Percentiles rank a stretch among this genome's conserved stretches.
These are phyloP conservation scores for Apophysomyces elegans DNA, from an alignment of 371 early-diverging fungal species.

Conservation along the genomic window DNA sequence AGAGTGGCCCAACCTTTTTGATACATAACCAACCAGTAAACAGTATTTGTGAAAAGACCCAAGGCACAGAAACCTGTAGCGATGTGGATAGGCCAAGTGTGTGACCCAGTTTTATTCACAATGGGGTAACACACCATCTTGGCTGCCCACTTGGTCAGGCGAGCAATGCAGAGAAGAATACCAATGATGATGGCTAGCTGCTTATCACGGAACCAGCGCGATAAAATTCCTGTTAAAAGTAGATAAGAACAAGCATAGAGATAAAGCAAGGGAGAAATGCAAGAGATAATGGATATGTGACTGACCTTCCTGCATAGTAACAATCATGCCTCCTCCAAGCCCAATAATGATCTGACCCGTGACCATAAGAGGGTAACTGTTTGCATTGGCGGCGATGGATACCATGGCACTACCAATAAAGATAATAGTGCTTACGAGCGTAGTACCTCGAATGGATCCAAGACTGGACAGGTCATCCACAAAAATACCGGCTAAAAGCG, in stretches of 20 bases:
- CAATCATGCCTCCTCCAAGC: constrained; percentile 50
- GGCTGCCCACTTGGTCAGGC: constrained; percentile 45
- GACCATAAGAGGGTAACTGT: constrained; percentile 49
- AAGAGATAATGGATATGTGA: background rate
- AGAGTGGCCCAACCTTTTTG: constrained; percentile 34
- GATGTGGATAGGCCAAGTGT: constrained; percentile 37
- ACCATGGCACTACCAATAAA: constrained; percentile 41
- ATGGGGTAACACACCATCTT: constrained; percentile 50
- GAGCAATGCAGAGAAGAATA: constrained; percentile 33
- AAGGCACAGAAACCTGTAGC: constrained; percentile 45
- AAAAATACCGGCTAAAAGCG: constrained; percentile 68
- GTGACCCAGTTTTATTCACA: constrained; percentile 24
- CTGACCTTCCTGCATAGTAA: constrained; percentile 46
- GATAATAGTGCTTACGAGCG: constrained; percentile 37
- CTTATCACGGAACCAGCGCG: constrained; percentile 51
- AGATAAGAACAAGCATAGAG: background rate
- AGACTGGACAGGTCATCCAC: constrained; percentile 40
- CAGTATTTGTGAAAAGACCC: constrained; percentile 32
- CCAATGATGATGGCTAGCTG: constrained; percentile 45
- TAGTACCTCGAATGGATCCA: constrained; percentile 45
- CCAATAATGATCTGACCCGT: constrained; percentile 50
- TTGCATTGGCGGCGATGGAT: constrained; percentile 28
- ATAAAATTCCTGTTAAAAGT: constrained; percentile 31
- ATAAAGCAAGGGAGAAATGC: background rate
- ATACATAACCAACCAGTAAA: constrained; percentile 46